A percentile compares a stretch with the other conserved stretches of the same genome.
These are phyloP conservation scores for Penicillium concentricum DNA, from an alignment of 2,329 filamentous ascomycete genomes.

Conservation along the genomic window DNA sequence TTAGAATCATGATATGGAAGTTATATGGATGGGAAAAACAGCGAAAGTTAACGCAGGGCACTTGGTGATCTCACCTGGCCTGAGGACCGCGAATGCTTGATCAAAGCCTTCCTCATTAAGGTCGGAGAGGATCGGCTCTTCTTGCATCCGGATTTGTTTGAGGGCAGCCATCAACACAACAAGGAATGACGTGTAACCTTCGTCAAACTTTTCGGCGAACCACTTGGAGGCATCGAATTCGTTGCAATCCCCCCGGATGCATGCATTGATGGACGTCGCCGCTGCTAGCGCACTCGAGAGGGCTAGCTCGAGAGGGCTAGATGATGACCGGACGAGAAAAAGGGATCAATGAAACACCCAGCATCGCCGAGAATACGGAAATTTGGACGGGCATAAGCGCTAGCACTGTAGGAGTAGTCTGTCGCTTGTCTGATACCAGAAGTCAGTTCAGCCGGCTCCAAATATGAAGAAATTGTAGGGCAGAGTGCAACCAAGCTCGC, in stretches of 20 bases:
- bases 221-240: conserved; percentile 39
- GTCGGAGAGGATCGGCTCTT: conserved; percentile 44
- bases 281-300: conserved; percentile 50
- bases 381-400: conserved; percentile 42
- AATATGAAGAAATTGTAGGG: conserved; percentile 14
- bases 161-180: conserved; percentile 41
- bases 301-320: conserved; percentile 45
- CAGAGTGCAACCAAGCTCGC: neutral
- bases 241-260: conserved; percentile 41
- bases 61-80: conserved; percentile 35
- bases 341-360: conserved; percentile 52
- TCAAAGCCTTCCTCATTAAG: conserved; percentile 42
- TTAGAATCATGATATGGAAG: neutral
- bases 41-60: neutral
- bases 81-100: conserved; percentile 44
- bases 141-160: conserved; percentile 43
- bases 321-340: conserved; percentile 52
- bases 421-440: conserved; percentile 44
- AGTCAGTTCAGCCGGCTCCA: conserved; percentile 30
- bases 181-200: conserved; percentile 51
- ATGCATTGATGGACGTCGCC: conserved; percentile 24
- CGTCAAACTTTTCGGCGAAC: conserved; percentile 48
- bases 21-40: neutral
- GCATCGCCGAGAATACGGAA: conserved; percentile 48
- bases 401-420: conserved; percentile 51